A percentile compares a stretch with the other conserved stretches of the same genome.
phyloP scores from a whole-genome alignment of 805 yeast species.

The Starmera quercuum region DNA sequence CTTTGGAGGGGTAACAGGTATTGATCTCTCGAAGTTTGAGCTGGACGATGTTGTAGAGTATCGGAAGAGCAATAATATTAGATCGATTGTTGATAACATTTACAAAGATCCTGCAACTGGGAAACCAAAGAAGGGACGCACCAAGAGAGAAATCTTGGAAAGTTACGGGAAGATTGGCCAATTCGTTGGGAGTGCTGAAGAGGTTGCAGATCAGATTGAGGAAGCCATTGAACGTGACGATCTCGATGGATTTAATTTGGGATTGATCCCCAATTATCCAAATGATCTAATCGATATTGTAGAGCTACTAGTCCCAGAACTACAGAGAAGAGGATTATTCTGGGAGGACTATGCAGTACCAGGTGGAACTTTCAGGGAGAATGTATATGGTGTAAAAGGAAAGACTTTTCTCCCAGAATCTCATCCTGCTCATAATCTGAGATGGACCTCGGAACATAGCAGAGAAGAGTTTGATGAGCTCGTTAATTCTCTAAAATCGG shows the following conservation, averaged over 20 bases:
- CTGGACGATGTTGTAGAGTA: conserved; percentile 21
- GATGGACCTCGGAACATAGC: conserved; percentile 16
- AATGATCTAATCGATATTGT: conserved; percentile 30
- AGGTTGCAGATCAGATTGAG: conserved; percentile 32
- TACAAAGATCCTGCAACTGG: background rate
- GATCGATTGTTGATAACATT: background rate
- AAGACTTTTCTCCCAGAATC: conserved; percentile 9
- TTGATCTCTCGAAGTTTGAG: conserved; percentile 23
- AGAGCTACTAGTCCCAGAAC: conserved; percentile 27
- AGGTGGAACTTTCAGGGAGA: conserved; percentile 29
- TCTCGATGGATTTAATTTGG: conserved; percentile 36
- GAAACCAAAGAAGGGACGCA: conserved; percentile 6
- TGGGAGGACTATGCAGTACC: conserved; percentile 28
- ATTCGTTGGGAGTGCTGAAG: conserved; percentile 24
- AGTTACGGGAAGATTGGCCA: conserved; percentile 24
- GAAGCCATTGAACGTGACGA: conserved; percentile 29
- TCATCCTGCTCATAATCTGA: conserved; percentile 10
- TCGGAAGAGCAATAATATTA: background rate
- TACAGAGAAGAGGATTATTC: conserved; percentile 24
- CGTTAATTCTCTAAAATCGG: too few species aligned
- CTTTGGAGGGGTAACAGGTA: conserved; percentile 36
- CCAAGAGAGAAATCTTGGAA: conserved; percentile 20
- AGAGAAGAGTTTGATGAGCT: conserved; percentile 21
- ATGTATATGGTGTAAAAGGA: conserved; percentile 16
- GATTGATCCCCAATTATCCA: conserved; percentile 27